phyloP scores from a whole-genome alignment of 2,329 filamentous ascomycete species.

The Triangularia verruculosa region DNA sequence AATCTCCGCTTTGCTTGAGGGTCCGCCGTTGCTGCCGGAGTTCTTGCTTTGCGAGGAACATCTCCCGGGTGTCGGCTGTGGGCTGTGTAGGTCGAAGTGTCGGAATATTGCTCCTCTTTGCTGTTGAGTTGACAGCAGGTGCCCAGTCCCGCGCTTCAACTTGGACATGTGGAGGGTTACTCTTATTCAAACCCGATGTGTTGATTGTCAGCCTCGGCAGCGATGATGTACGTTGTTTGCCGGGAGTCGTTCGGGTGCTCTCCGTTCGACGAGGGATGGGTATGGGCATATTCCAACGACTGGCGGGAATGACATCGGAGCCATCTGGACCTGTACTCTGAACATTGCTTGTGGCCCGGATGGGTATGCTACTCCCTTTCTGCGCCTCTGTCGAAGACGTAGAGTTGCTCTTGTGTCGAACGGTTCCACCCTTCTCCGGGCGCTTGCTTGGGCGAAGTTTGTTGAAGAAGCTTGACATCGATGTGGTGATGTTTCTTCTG shows the following conservation, averaged over 20 bases:
- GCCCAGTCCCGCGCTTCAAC: background rate
- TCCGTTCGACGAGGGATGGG: background rate
- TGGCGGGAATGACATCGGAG: conserved; percentile 1
- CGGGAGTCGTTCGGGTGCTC: background rate
- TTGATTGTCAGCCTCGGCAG: background rate
- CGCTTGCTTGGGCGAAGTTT: conserved; percentile 48
- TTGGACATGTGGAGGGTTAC: background rate
- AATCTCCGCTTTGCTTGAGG: conserved; percentile 56
- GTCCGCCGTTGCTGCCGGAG: conserved; percentile 41
- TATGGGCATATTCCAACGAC: conserved; percentile 4
- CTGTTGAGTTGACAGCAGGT: background rate
- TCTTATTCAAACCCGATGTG: background rate
- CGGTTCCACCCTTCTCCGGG: conserved; percentile 50
- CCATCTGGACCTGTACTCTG: background rate
- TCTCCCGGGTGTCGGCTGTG: conserved; percentile 14
- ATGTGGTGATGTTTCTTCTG: conserved; percentile 25
- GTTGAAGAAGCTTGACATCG: conserved; percentile 41
- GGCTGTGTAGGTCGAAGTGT: background rate
- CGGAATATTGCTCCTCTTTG: background rate
- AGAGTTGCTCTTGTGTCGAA: conserved; percentile 28
- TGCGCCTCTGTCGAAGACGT: background rate
- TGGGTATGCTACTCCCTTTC: background rate
- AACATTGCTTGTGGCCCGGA: background rate
- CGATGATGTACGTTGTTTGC: background rate
- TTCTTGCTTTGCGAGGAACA: conserved; percentile 36